Conservation (phyloP, 805 yeast species). For the Cyberlindnera mycetangii region DNA sequence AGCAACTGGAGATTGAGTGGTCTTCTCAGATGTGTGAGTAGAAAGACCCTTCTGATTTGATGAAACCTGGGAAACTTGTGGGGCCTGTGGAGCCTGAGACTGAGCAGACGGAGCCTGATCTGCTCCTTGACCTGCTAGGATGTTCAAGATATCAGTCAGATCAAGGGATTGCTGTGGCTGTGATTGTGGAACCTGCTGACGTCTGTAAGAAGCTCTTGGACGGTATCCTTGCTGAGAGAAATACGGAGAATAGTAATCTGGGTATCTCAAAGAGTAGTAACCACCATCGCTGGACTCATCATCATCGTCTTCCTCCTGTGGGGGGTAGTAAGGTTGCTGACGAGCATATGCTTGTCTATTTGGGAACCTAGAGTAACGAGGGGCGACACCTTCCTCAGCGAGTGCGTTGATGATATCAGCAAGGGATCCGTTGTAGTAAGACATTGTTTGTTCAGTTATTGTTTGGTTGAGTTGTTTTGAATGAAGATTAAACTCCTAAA, state of each 20-base stretch:
- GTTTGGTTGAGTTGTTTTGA: neutral
- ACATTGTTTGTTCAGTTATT: slow-evolving; percentile 4
- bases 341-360: slow-evolving; percentile 9
- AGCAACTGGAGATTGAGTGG: neutral
- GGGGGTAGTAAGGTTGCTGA: slow-evolving; percentile 9
- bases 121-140: slow-evolving; percentile 7
- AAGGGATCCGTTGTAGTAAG: slow-evolving; percentile 20
- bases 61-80: no score
- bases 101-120: slow-evolving; percentile 2
- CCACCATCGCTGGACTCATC: slow-evolving; percentile 21
- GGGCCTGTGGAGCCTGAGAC: neutral
- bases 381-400: slow-evolving; percentile 13
- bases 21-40: neutral
- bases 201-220: slow-evolving; percentile 10
- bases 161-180: slow-evolving; percentile 5
- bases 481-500: neutral
- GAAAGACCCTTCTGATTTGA: neutral
- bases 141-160: slow-evolving; percentile 13
- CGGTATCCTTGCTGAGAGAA: slow-evolving; percentile 8
- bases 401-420: slow-evolving; percentile 25
- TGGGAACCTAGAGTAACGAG: slow-evolving; percentile 13
- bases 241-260: slow-evolving; percentile 17
- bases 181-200: slow-evolving; percentile 8
- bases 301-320: slow-evolving; percentile 18
- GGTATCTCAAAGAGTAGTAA: slow-evolving; percentile 16